phyloP scores from a whole-genome alignment of 257 asterid species.

The Lavandula angustifolia region DNA sequence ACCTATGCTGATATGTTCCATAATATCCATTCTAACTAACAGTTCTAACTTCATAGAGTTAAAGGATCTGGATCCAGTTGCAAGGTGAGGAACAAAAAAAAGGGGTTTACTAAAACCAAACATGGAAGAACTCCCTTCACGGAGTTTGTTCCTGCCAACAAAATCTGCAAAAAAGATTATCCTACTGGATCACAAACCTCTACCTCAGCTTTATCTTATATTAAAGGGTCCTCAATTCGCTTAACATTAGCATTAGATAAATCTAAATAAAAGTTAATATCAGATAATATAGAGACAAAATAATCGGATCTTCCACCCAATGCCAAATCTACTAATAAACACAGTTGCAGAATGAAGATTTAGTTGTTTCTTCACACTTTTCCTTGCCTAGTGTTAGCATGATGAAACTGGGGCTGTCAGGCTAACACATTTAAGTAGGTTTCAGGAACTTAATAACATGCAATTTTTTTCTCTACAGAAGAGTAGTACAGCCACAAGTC shows the following conservation, averaged over 20 bases:
- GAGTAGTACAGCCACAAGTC: background rate
- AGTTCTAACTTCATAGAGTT: background rate
- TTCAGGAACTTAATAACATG: background rate
- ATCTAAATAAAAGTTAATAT: background rate
- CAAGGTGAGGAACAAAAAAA: background rate
- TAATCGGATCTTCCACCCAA: background rate
- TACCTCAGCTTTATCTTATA: background rate
- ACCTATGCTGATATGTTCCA: background rate
- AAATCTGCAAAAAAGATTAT: background rate
- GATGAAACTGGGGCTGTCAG: background rate
- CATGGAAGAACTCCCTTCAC: background rate
- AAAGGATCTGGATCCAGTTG: background rate
- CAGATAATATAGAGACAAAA: background rate
- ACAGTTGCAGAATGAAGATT: background rate
- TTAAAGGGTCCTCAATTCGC: background rate
- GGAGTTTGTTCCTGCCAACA: background rate
- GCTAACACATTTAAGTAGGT: background rate
- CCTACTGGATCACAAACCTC: background rate
- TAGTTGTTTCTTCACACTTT: background rate
- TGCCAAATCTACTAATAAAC: background rate
- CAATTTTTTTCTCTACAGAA: background rate
- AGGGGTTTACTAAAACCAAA: background rate
- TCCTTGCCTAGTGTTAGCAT: conserved; percentile 5
- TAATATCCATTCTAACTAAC: background rate
- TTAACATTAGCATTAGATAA: background rate